Conservation (phyloP, 129 eudicot genomes). For the Oenanthe sinensis region DNA sequence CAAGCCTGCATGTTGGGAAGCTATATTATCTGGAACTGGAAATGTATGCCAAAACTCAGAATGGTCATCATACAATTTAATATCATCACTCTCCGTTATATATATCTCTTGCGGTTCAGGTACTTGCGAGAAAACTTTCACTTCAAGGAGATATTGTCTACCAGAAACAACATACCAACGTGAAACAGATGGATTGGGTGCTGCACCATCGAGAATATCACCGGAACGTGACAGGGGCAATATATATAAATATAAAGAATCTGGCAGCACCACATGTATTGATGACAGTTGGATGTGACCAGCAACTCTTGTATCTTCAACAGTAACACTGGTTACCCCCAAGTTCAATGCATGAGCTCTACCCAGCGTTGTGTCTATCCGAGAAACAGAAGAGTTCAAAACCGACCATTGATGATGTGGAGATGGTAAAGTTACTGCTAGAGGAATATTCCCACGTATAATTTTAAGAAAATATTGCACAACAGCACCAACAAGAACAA, state of each 20-base stretch:
- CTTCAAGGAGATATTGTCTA: constrained; percentile 32
- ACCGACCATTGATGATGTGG: constrained; percentile 44
- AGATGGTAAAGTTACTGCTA: constrained; percentile 46
- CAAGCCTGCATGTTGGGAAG: constrained; percentile 19
- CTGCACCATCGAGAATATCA: constrained; percentile 26
- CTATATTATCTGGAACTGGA: constrained; percentile 32
- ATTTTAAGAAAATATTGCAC: constrained; percentile 39
- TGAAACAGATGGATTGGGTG: constrained; percentile 33
- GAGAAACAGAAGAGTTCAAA: constrained; percentile 44
- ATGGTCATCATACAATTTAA: constrained; percentile 32
- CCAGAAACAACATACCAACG: constrained; percentile 60
- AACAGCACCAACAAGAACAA: constrained; percentile 53
- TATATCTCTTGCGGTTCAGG: constrained; percentile 41
- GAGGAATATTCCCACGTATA: constrained; percentile 46
- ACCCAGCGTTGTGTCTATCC: constrained; percentile 39
- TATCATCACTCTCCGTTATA: constrained; percentile 46
- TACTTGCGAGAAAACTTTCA: constrained; percentile 46
- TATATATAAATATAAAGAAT: constrained; percentile 33
- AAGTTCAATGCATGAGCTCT: constrained; percentile 28
- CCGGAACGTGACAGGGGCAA: constrained; percentile 45
- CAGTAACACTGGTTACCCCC: constrained; percentile 39
- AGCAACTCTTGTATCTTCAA: constrained; percentile 53
- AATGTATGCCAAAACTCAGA: constrained; percentile 32
- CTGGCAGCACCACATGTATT: constrained; percentile 49
- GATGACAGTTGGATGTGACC: constrained; percentile 54